phyloP scores from a whole-genome alignment of 768 basidiomycete genomes.

The Sarcodon sp. region DNA sequence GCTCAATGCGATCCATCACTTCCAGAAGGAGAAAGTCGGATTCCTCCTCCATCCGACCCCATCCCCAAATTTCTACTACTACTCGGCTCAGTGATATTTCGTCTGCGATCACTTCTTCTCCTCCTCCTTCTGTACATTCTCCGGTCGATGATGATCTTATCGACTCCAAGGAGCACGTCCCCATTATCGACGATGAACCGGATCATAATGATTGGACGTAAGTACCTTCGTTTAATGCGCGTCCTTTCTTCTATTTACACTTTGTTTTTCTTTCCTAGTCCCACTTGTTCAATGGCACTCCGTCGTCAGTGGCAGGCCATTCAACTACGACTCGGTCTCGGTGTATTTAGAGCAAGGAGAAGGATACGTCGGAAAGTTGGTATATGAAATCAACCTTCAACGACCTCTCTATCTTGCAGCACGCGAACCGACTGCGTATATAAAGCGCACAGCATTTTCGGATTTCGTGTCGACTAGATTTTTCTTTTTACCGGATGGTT shows the following conservation, averaged over 20 bases:
- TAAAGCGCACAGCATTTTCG: too few relatives aligned
- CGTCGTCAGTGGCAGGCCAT: conserved; percentile 51
- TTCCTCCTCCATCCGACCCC: neutral
- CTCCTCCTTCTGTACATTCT: neutral
- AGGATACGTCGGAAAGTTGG: conserved; percentile 15
- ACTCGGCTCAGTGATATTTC: neutral
- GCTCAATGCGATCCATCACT: too few relatives aligned
- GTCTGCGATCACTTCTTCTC: neutral
- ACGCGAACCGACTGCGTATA: too few relatives aligned
- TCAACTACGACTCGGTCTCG: conserved; percentile 39
- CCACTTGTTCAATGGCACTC: conserved; percentile 42
- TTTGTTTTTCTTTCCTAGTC: conserved; percentile 20
- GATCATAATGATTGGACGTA: conserved; percentile 8
- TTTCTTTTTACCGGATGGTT: too few relatives aligned
- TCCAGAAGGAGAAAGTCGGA: neutral
- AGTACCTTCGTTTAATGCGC: conserved; percentile 1
- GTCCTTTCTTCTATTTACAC: neutral
- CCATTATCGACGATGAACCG: conserved; percentile 2
- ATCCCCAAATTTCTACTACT: neutral
- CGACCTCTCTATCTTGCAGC: too few relatives aligned
- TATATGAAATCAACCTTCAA: neutral
- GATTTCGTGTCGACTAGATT: too few relatives aligned
- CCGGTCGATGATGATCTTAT: neutral
- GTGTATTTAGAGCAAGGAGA: conserved; percentile 40
- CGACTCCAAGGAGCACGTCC: neutral